These are phyloP conservation scores for Naumovozyma baii DNA, from an alignment of 805 yeast genomes.

Conservation along the genomic window DNA sequence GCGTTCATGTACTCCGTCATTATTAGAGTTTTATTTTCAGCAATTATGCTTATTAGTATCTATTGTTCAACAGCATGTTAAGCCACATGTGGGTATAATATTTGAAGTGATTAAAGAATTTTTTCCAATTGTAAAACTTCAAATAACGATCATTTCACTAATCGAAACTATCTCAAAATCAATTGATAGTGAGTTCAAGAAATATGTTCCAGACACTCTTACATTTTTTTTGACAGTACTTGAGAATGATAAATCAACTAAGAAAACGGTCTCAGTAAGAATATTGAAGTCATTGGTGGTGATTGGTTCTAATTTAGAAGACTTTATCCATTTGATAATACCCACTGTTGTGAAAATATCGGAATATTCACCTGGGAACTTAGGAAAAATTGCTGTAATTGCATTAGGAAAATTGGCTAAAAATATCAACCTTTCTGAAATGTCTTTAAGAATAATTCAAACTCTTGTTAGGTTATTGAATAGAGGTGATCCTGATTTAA, in stretches of 20 bases:
- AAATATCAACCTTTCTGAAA: slow-evolving; percentile 64
- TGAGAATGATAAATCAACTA: slow-evolving; percentile 58
- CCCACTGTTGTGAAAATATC: slow-evolving; percentile 77
- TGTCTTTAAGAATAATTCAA: slow-evolving; percentile 85
- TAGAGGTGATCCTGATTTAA: slow-evolving; percentile 46
- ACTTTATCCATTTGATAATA: slow-evolving; percentile 75
- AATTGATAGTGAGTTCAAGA: slow-evolving; percentile 84
- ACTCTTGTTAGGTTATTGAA: slow-evolving; percentile 66
- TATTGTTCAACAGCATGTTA: slow-evolving; percentile 81
- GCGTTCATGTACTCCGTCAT: slow-evolving; percentile 66
- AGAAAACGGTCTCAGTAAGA: slow-evolving; percentile 53
- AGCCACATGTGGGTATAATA: slow-evolving; percentile 71
- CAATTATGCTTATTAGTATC: slow-evolving; percentile 71
- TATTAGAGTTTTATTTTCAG: slow-evolving; percentile 81
- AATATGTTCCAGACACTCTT: slow-evolving; percentile 67
- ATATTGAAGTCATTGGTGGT: slow-evolving; percentile 76
- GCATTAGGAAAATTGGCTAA: slow-evolving; percentile 75
- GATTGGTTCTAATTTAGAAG: slow-evolving; percentile 82
- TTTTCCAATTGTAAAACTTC: slow-evolving; percentile 53
- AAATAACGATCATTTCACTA: slow-evolving; percentile 67
- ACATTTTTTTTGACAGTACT: slow-evolving; percentile 68
- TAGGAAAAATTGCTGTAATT: slow-evolving; percentile 67
- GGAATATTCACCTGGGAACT: slow-evolving; percentile 51
- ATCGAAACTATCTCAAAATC: slow-evolving; percentile 80
- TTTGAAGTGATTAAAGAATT: slow-evolving; percentile 68